Evolutionary conservation across 495 filamentous ascomycete species (phyloP).

Genomic region (Hypomontagnella monticulosa): DNA sequence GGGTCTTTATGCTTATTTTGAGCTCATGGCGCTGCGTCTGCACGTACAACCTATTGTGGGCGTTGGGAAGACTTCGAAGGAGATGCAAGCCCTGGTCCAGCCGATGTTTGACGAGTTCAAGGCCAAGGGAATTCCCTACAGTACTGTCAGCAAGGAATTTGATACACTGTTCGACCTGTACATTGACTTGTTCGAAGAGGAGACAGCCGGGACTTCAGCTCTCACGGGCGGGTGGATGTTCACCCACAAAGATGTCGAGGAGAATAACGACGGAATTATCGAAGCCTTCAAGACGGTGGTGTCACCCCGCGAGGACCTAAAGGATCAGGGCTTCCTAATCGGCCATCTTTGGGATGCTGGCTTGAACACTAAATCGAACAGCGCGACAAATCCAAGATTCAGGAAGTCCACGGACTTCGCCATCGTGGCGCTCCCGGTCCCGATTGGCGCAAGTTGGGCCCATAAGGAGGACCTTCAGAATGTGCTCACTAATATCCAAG

Average conservation of each 20-base stretch:
- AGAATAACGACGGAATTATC: constrained; percentile 53
- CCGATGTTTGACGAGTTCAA: constrained; percentile 58
- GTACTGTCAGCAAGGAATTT: constrained; percentile 46
- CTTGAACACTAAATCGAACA: constrained; percentile 43
- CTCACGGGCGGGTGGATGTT: constrained; percentile 60
- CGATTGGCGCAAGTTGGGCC: constrained; percentile 46
- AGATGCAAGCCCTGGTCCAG: constrained; percentile 53
- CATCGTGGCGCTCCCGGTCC: constrained; percentile 54
- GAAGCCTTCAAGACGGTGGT: constrained; percentile 51
- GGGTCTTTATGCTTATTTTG: constrained; percentile 62
- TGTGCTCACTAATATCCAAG: constrained; percentile 54
- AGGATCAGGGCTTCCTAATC: constrained; percentile 51
- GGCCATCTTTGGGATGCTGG: constrained; percentile 63
- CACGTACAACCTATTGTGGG: constrained; percentile 58
- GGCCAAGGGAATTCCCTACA: constrained; percentile 49
- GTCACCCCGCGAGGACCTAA: constrained; percentile 32
- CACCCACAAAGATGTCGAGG: constrained; percentile 50
- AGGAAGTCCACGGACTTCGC: constrained; percentile 59
- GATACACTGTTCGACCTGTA: constrained; percentile 59
- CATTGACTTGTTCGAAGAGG: constrained; percentile 58
- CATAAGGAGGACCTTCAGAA: constrained; percentile 51
- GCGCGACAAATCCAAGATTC: constrained; percentile 53
- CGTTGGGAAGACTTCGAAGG: constrained; percentile 51
- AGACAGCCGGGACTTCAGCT: constrained; percentile 53
- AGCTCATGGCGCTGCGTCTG: constrained; percentile 47